Base-by-base conservation (phyloP, 345 rosid genomes). In the Salix exigua region DNA sequence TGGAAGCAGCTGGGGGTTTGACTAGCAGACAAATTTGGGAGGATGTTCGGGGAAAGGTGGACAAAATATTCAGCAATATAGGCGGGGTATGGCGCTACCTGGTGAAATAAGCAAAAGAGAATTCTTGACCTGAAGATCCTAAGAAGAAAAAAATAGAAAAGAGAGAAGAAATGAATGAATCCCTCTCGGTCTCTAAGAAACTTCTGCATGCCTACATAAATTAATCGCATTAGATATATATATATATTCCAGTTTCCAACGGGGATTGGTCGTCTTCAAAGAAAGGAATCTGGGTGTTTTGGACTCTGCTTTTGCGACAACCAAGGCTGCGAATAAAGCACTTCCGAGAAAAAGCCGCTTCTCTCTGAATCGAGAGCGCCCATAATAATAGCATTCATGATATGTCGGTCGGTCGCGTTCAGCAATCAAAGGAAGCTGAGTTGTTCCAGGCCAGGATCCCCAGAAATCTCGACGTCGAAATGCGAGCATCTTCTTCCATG, bases 281-380 rank as follows among this genome's bases (percentile, higher is more conserved):
- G 94, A 84, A 90, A 90, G 87, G 92, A 89, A 90, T 89, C 87
- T 80, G 79, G 19, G 66, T 10, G 79, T 67, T 81, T 85, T 72
- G 79, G 78, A 68, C 66, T 83, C 82, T 82, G 84, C 90, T 90
- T 90, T 90, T 88, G 86, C 86, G 78, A 86, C 82, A 85, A 86
- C 89, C 92, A 83, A 90, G 81, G 88, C 86, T 78, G 87, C 82
- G 90, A 88, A 88, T 86, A 90, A 90, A 87, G 92, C 73, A 65
- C 79, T 78, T 87, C 83, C 90, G 88, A 89, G 81, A 81, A 86
- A 86, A 73, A 66, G 48, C 71, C 40, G 30, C 10, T 55, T 37
- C 72, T 17, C 73, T 81, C 81, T 66, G 55, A 61, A 69, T 37
- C 33, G 55, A 40, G 12, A 44, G 42, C 2, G 44, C 31, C 14